Percentiles rank a stretch among this genome's conserved stretches.
These are phyloP conservation scores for Sungouiozyma intestinalis DNA, from an alignment of 805 yeast species.

Conservation along the genomic window DNA sequence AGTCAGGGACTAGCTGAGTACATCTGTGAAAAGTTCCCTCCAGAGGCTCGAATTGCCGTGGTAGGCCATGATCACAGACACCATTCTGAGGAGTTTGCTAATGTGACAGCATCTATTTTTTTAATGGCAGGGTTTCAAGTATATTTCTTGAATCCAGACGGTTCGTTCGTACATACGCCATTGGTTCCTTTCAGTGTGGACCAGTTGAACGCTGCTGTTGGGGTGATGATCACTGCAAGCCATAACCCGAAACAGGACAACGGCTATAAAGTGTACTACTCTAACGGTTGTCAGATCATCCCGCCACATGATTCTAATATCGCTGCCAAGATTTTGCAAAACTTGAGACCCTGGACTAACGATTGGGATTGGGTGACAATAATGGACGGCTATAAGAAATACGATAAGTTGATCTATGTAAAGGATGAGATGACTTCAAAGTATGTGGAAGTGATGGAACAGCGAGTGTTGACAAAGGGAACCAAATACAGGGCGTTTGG, in stretches of 20 bases:
- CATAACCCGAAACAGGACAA: slow-evolving; percentile 80
- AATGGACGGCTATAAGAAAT: slow-evolving; percentile 21
- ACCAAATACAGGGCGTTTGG: slow-evolving; percentile 1
- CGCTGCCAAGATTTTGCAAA: slow-evolving; percentile 49
- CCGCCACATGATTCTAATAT: slow-evolving; percentile 81
- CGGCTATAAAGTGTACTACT: slow-evolving; percentile 91
- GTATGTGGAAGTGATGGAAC: slow-evolving; percentile 32
- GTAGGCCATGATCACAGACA: slow-evolving; percentile 89
- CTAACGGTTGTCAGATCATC: slow-evolving; percentile 90
- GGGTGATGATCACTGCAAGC: slow-evolving; percentile 89
- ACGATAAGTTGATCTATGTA: slow-evolving; percentile 29
- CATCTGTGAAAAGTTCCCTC: slow-evolving; percentile 21
- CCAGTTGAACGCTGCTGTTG: slow-evolving; percentile 51
- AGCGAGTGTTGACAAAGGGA: background rate
- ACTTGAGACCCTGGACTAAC: slow-evolving; percentile 48
- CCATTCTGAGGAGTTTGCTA: slow-evolving; percentile 71
- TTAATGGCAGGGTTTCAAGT: slow-evolving; percentile 59
- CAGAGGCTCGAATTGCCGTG: slow-evolving; percentile 35
- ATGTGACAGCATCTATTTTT: slow-evolving; percentile 67
- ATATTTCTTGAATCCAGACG: slow-evolving; percentile 36
- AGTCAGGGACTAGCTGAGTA: slow-evolving; percentile 70
- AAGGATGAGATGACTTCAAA: slow-evolving; percentile 33
- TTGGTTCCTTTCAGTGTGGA: slow-evolving; percentile 84
- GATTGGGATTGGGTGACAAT: slow-evolving; percentile 40
- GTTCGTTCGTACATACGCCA: slow-evolving; percentile 63